Evolutionary conservation across 208 protist species (phyloP).

Genomic region (Wallacemonas collosoma): DNA sequence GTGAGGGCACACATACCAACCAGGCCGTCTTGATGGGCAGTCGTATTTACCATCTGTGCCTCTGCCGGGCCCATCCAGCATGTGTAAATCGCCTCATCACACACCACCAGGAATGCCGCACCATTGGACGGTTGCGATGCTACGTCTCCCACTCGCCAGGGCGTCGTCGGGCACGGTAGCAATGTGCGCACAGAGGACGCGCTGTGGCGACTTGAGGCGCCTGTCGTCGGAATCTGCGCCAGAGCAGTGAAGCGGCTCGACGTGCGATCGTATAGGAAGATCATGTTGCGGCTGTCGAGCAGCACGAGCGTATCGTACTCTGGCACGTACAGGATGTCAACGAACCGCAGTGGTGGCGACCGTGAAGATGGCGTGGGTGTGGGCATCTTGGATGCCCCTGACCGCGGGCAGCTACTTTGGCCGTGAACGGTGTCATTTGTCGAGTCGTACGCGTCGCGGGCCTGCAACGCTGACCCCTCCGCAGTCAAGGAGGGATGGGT

Average conservation of each 20-base stretch:
- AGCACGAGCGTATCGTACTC: constrained; percentile 36
- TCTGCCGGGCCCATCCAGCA: constrained; percentile 26
- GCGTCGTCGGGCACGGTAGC: background rate
- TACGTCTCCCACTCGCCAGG: background rate
- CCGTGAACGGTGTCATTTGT: too few relatives aligned
- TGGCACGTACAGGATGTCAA: constrained; percentile 39
- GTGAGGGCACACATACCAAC: constrained; percentile 27
- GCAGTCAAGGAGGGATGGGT: constrained; percentile 23
- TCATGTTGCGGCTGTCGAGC: constrained; percentile 42
- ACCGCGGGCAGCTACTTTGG: background rate
- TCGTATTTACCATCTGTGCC: constrained; percentile 18
- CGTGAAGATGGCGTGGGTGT: background rate
- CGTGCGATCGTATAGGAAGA: constrained; percentile 49
- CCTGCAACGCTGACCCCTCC: background rate
- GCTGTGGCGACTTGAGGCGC: constrained; percentile 12
- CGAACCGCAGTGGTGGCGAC: constrained; percentile 35
- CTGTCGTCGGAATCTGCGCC: constrained; percentile 1
- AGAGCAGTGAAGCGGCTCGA: constrained; percentile 27
- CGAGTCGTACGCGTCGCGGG: too few relatives aligned
- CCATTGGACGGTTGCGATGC: background rate
- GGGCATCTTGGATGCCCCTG: background rate
- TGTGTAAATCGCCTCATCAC: constrained; percentile 22
- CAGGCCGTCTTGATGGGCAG: constrained; percentile 30
- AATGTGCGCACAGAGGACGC: background rate
- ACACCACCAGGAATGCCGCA: constrained; percentile 42